Percentiles rank a stretch among this genome's conserved stretches.
Conservation (phyloP, 2,329 filamentous ascomycete species). For the Colletotrichum orchidophilum region DNA sequence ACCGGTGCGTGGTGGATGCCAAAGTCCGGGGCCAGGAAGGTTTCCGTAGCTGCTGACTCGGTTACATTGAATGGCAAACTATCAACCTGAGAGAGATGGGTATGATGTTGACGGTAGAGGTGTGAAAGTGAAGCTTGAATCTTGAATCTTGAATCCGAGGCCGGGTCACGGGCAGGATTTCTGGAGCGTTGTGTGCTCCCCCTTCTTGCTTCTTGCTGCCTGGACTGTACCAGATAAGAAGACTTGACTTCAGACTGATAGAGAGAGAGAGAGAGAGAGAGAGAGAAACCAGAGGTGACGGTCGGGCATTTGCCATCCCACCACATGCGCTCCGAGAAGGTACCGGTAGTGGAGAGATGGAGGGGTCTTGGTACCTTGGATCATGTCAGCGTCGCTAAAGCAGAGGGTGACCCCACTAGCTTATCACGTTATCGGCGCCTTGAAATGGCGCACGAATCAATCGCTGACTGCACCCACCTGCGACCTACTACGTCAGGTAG, state of each 20-base stretch:
- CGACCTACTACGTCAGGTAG: too few relatives aligned
- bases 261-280: too few relatives aligned
- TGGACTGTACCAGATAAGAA: background rate
- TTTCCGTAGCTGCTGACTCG: background rate
- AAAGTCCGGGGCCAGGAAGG: too few relatives aligned
- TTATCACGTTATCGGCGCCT: conserved; percentile 10
- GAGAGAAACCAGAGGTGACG: background rate
- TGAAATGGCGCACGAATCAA: background rate
- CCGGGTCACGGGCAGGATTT: background rate
- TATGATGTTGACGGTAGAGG: background rate
- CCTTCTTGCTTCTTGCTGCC: background rate
- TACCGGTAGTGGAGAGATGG: too few relatives aligned
- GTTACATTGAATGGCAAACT: background rate
- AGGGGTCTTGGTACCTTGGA: background rate
- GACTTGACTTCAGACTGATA: background rate
- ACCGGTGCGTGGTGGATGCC: too few relatives aligned
- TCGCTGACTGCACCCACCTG: too few relatives aligned
- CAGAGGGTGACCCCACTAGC: background rate
- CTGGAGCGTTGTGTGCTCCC: background rate
- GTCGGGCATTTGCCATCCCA: background rate
- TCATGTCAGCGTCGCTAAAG: conserved; percentile 1
- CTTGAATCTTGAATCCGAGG: too few relatives aligned
- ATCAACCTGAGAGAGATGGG: background rate
- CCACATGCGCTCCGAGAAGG: background rate
- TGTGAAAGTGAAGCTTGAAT: background rate